Percentiles rank a stretch among this genome's conserved stretches.
Conservation (phyloP, 169 alveolate genomes). For the Toxoplasma gondii region DNA sequence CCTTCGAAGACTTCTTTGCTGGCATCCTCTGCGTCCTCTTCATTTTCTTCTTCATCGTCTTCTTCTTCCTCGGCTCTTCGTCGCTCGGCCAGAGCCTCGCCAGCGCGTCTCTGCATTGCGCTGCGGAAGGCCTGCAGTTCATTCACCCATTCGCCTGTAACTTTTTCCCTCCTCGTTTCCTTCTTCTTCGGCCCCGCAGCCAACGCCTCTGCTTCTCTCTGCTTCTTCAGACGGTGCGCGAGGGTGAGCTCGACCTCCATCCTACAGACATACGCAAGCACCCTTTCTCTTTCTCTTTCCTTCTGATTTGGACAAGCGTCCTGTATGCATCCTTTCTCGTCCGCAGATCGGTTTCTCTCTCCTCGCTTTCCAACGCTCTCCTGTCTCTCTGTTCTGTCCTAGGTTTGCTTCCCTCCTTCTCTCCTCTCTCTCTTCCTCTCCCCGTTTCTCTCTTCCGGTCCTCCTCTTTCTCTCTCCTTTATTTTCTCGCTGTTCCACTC, state of each 20-base stretch:
- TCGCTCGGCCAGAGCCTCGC: slow-evolving; percentile 1
- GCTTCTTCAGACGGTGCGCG: slow-evolving; percentile 8
- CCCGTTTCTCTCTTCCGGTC: too few species aligned
- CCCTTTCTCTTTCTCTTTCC: too few species aligned
- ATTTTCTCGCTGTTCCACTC: too few species aligned
- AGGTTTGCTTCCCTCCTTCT: too few species aligned
- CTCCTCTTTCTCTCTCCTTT: too few species aligned
- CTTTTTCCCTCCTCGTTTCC: slow-evolving; percentile 49
- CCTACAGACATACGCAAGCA: background rate
- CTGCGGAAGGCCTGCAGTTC: slow-evolving; percentile 15
- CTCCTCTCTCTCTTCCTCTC: too few species aligned
- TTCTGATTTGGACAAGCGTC: too few species aligned
- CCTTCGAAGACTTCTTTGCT: slow-evolving; percentile 51
- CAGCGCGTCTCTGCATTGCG: background rate
- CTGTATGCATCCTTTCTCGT: too few species aligned
- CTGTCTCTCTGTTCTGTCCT: too few species aligned
- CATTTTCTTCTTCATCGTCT: slow-evolving; percentile 40
- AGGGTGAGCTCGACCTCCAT: slow-evolving; percentile 29
- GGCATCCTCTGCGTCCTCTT: background rate
- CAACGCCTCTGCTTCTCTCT: background rate
- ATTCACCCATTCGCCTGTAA: slow-evolving; percentile 10
- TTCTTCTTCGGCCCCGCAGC: slow-evolving; percentile 33
- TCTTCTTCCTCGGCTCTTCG: slow-evolving; percentile 11
- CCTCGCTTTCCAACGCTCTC: too few species aligned
- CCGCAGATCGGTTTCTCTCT: too few species aligned